Base-by-base conservation (phyloP, 257 asterid genomes). In the Gardenia jasminoides region DNA sequence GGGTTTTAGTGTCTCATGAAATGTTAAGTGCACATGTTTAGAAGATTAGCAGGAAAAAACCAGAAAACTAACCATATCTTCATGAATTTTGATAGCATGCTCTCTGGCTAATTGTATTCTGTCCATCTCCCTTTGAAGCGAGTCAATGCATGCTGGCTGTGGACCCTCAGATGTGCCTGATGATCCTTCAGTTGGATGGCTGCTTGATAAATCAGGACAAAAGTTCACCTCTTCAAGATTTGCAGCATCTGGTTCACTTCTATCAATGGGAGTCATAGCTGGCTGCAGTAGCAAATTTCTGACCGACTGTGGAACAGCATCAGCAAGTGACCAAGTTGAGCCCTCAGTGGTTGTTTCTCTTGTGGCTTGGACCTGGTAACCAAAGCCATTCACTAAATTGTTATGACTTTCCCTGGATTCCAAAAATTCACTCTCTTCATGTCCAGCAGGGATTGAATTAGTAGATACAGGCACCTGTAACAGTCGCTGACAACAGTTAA, bases 1-100 rank as follows among this genome's bases (percentile, higher is more conserved):
- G 50, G 31, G 59, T 69, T 48, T 36, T 36, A 36, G 41, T 72
- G 56, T 78, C 22, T 41, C 64, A 5, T 67, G 13, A 76, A 41
- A 33, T 36, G 44, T 39, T 61, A 20, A 79, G 78, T 12, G 52
- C 17, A 50, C 59, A 15, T 52, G 17, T 52, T 17, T 52, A 52
- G 3, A 10, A 52, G 59, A 52, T n/a, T 30, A 76, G 44, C 65
- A 73, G 70, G n/a, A 67, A 31, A 80, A 28, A 67, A 50, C 54
- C 64, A 58, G 78, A 52, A 43, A 74, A 80, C 88, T 68, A 76
- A 91, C 97, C 94, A 69, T 70, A 74, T 89, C 86, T 68, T 89
- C 85, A 19, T 87, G 92, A 78, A 64, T 72, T 76, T 83, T 82
- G 24, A 59, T 26, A 67, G 59, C 74, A 44, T 80, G 86, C 3